phyloP scores from a whole-genome alignment of 2,329 filamentous ascomycete species.

The Xylaria sp. region DNA sequence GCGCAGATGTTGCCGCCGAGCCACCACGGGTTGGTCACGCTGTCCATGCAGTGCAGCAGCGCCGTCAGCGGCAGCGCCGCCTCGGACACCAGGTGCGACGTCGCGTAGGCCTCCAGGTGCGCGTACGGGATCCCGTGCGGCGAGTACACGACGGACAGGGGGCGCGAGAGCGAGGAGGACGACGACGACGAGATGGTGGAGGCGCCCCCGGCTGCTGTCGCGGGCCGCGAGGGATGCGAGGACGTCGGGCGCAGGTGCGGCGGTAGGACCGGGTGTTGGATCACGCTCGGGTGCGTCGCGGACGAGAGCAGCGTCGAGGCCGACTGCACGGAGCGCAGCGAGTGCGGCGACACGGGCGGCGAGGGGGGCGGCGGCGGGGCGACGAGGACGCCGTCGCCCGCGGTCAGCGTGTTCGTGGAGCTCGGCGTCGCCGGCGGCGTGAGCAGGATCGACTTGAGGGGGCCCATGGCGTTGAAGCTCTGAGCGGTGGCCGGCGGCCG shows the following conservation, averaged over 20 bases:
- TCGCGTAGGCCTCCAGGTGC: slow-evolving; percentile 57
- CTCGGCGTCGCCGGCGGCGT: slow-evolving; percentile 40
- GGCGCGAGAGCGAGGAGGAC: no score
- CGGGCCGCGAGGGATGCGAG: slow-evolving; percentile 18
- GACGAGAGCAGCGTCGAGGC: slow-evolving; percentile 38
- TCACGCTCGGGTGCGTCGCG: slow-evolving; percentile 20
- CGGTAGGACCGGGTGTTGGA: no score
- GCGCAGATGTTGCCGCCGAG: slow-evolving; percentile 61
- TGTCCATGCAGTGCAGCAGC: slow-evolving; percentile 67
- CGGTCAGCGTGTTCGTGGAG: slow-evolving; percentile 17
- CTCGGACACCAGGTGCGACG: slow-evolving; percentile 57
- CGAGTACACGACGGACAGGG: slow-evolving; percentile 65
- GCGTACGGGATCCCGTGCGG: slow-evolving; percentile 63
- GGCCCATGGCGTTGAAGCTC: slow-evolving; percentile 10
- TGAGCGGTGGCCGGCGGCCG: slow-evolving; percentile 54
- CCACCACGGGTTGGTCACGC: slow-evolving; percentile 62
- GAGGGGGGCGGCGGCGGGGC: slow-evolving; percentile 43
- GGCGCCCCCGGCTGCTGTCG: slow-evolving; percentile 23
- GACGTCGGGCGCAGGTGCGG: slow-evolving; percentile 5
- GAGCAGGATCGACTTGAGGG: slow-evolving; percentile 19
- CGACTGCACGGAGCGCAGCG: slow-evolving; percentile 42
- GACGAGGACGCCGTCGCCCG: slow-evolving; percentile 27
- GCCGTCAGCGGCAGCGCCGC: slow-evolving; percentile 64
- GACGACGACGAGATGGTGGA: no score
- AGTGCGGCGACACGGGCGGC: slow-evolving; percentile 42